Percentiles rank a stretch among this genome's conserved stretches.
Evolutionary conservation across 2,329 filamentous ascomycete species (phyloP).

Genomic region (Neofusicoccum parvum): DNA sequence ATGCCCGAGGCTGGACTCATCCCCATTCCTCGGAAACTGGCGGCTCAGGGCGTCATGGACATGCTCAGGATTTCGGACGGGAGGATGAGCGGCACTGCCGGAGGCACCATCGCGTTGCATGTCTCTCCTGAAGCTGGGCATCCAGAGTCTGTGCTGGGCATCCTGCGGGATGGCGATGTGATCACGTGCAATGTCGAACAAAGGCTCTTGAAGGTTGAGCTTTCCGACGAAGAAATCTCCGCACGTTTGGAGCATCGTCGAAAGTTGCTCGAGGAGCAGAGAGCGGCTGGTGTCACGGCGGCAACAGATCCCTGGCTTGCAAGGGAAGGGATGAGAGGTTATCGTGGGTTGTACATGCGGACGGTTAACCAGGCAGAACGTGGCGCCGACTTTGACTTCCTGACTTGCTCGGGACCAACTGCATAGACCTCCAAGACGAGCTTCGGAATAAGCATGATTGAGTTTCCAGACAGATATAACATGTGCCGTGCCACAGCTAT

Average conservation of each 20-base stretch:
- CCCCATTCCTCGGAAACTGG: conserved; percentile 72
- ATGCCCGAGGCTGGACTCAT: conserved; percentile 90
- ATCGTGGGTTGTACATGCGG: conserved; percentile 61
- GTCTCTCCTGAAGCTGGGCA: conserved; percentile 55
- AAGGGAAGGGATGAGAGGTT: conserved; percentile 51
- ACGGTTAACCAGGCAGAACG: conserved; percentile 62
- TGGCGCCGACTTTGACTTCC: conserved; percentile 64
- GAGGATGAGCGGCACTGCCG: conserved; percentile 58
- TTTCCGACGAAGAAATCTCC: conserved; percentile 46
- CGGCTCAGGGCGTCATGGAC: conserved; percentile 48
- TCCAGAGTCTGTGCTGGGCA: conserved; percentile 50
- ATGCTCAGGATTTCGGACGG: conserved; percentile 59
- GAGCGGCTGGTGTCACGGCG: conserved; percentile 26
- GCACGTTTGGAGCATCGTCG: too few species aligned
- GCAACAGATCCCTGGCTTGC: too few species aligned
- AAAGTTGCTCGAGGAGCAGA: conserved; percentile 38
- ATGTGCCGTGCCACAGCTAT: too few species aligned
- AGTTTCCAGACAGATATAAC: too few species aligned
- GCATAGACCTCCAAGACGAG: too few species aligned
- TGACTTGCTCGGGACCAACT: conserved; percentile 37
- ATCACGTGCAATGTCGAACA: conserved; percentile 50
- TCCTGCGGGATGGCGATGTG: conserved; percentile 52
- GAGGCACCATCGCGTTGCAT: conserved; percentile 57
- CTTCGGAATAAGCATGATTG: too few species aligned
- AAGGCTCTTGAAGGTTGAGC: conserved; percentile 45